A percentile compares a stretch with the other conserved stretches of the same genome.
Conservation (phyloP, 768 basidiomycete species). For the Hydnomerulius pinastri region DNA sequence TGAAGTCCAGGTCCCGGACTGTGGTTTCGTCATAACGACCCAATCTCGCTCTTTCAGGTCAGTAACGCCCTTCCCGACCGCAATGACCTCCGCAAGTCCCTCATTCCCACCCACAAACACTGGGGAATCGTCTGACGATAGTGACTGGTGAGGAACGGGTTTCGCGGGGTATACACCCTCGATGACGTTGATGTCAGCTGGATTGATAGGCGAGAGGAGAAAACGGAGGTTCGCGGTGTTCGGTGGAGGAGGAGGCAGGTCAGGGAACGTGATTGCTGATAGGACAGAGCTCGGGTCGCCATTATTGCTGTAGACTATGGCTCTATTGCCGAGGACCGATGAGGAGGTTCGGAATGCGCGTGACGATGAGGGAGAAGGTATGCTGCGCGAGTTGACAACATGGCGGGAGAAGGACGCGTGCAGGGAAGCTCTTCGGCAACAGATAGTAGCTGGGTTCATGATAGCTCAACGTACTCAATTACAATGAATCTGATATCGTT, state of each 20-base stretch:
- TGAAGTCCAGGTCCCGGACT: slow-evolving; percentile 77
- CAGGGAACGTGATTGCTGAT: slow-evolving; percentile 49
- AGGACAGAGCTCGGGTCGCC: slow-evolving; percentile 69
- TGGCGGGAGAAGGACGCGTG: neutral
- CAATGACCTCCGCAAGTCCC: slow-evolving; percentile 66
- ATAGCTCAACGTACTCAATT: too few species aligned
- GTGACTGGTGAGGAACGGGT: slow-evolving; percentile 42
- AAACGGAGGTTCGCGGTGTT: slow-evolving; percentile 65
- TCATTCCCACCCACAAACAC: slow-evolving; percentile 77
- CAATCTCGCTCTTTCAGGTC: slow-evolving; percentile 60
- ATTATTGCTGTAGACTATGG: slow-evolving; percentile 60
- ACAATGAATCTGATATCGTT: too few species aligned
- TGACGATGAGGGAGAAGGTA: neutral
- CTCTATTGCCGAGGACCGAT: slow-evolving; percentile 46
- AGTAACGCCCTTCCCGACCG: slow-evolving; percentile 56
- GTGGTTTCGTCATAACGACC: slow-evolving; percentile 70
- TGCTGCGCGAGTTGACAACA: too few species aligned
- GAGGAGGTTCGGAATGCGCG: slow-evolving; percentile 36
- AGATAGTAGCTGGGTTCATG: neutral
- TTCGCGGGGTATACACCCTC: slow-evolving; percentile 81
- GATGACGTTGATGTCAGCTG: slow-evolving; percentile 78
- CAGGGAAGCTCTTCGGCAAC: neutral
- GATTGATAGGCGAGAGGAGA: slow-evolving; percentile 76
- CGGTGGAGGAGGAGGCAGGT: slow-evolving; percentile 54
- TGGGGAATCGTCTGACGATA: slow-evolving; percentile 36